phyloP scores from a whole-genome alignment of 2,329 filamentous ascomycete species.

The Rhinocladiella similis region DNA sequence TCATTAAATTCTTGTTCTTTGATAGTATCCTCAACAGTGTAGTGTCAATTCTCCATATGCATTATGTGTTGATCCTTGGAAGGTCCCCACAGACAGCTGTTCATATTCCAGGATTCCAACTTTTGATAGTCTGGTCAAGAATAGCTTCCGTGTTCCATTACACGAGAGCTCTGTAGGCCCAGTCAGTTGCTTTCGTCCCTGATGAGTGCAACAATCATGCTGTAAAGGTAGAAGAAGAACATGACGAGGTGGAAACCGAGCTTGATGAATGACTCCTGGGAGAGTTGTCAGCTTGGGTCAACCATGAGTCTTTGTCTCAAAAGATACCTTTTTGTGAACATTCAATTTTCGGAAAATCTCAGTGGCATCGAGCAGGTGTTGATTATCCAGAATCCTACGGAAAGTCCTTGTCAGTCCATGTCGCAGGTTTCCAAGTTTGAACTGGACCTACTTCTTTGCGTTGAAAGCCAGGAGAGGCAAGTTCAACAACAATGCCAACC shows the following conservation, averaged over 20 bases:
- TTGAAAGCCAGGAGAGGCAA: constrained; percentile 91
- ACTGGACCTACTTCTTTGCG: constrained; percentile 81
- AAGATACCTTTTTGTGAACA: constrained; percentile 88
- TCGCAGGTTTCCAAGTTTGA: not conserved
- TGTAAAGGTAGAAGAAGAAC: constrained; percentile 99
- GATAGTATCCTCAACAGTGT: no score
- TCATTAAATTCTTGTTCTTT: no score
- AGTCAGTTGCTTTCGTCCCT: constrained; percentile 85
- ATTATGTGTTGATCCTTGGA: no score
- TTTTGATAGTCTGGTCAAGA: constrained; percentile 5
- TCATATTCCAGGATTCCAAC: not conserved
- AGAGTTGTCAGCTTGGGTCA: not conserved
- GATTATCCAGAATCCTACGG: constrained; percentile 88
- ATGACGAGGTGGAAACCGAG: constrained; percentile 97
- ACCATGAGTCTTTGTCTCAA: not conserved
- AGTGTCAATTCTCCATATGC: no score
- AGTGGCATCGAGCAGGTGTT: constrained; percentile 93
- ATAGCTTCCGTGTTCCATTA: constrained; percentile 38
- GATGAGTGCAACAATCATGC: constrained; percentile 97
- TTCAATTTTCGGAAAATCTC: constrained; percentile 99
- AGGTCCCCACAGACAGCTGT: not conserved
- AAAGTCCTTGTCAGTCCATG: constrained; percentile 14
- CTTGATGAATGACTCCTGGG: constrained; percentile 96
- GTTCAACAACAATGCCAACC: constrained; percentile 89
- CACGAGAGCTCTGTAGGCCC: constrained; percentile 38